Percentiles rank a stretch among this genome's conserved stretches.
These are phyloP conservation scores for Serendipita sp. DNA, from an alignment of 768 basidiomycete genomes.

Conservation along the genomic window DNA sequence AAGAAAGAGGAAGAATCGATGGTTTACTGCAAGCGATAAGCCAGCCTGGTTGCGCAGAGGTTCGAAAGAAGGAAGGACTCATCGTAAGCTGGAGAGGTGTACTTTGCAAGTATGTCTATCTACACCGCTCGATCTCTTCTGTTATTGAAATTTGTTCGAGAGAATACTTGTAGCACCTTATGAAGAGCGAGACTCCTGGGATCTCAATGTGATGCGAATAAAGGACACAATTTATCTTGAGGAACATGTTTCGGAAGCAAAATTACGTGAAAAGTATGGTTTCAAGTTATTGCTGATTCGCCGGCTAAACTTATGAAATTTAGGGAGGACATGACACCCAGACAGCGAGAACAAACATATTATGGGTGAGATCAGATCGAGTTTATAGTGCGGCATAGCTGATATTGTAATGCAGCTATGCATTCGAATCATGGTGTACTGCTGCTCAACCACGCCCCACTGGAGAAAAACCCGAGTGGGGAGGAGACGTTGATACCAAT, in stretches of 20 bases:
- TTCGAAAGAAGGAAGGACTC: conserved; percentile 18
- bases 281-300: too few relatives aligned
- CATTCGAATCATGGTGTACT: conserved; percentile 83
- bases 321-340: conserved; percentile 52
- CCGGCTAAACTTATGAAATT: conserved; percentile 6
- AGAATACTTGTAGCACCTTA: conserved; percentile 74
- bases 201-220: conserved; percentile 67
- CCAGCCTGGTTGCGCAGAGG: conserved; percentile 25
- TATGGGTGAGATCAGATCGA: conserved; percentile 28
- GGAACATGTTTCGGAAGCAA: conserved; percentile 47
- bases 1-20: conserved; percentile 54
- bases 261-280: conserved; percentile 48
- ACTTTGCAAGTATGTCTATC: conserved; percentile 53
- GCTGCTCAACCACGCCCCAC: conserved; percentile 2
- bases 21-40: conserved; percentile 44
- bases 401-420: conserved; percentile 31
- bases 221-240: conserved; percentile 60
- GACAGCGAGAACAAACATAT: conserved; percentile 51
- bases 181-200: conserved; percentile 65
- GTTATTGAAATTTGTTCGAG: conserved; percentile 19
- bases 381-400: background rate
- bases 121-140: conserved; percentile 10
- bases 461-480: conserved; percentile 34
- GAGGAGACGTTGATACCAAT: conserved; percentile 74
- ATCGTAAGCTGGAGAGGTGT: conserved; percentile 58